Conservation (phyloP, 345 rosid genomes). For the Raphanus raphanistrum region DNA sequence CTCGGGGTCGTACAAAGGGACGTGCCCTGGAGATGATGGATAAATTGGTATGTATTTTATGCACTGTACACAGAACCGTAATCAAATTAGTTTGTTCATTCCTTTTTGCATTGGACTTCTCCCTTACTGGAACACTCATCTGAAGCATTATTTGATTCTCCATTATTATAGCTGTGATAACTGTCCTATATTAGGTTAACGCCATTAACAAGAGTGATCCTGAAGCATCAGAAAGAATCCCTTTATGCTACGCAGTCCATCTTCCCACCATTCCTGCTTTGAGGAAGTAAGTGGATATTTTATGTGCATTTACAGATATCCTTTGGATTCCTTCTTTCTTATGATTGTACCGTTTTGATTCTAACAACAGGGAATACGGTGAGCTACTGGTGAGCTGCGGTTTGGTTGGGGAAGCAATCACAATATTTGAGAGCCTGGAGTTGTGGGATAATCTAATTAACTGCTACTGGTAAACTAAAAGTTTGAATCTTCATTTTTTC, state of each 20-base stretch:
- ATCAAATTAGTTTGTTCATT: neutral
- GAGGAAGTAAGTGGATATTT: constrained; percentile 53
- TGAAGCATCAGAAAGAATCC: constrained; percentile 61
- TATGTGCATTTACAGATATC: neutral
- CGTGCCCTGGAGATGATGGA: constrained; percentile 93
- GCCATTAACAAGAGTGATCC: constrained; percentile 51
- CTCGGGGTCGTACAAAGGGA: constrained; percentile 81
- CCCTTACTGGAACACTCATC: constrained; percentile 4
- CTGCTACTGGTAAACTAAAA: constrained; percentile 69
- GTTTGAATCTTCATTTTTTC: neutral
- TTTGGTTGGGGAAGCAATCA: constrained; percentile 83
- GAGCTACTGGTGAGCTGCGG: constrained; percentile 85
- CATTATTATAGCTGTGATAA: constrained; percentile 2
- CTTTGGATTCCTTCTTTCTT: neutral
- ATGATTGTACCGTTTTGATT: constrained; percentile 16
- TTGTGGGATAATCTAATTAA: constrained; percentile 87
- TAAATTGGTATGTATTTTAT: constrained; percentile 59
- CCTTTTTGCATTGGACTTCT: constrained; percentile 4
- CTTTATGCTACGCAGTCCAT: constrained; percentile 57
- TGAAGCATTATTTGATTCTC: neutral
- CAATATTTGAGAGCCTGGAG: constrained; percentile 78
- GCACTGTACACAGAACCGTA: neutral
- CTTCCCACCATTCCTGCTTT: constrained; percentile 72
- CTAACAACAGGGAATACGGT: constrained; percentile 72
- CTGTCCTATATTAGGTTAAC: constrained; percentile 63